Conservation (phyloP, 1,139 yeast species). For the Casaregolazyma suthepensis region DNA sequence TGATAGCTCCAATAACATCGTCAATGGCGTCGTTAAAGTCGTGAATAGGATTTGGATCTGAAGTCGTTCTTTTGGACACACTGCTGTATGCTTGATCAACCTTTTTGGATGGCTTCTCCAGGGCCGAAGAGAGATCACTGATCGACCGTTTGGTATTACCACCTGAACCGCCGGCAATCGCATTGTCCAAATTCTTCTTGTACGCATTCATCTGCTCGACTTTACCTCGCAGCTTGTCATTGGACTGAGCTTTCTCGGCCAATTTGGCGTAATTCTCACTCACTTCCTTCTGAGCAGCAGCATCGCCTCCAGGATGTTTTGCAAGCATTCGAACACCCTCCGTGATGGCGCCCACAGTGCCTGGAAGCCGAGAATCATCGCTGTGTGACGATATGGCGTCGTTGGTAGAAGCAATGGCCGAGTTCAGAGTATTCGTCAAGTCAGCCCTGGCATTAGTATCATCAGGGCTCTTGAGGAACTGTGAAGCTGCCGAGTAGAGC, state of each 20-base stretch:
- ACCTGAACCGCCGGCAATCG: background rate
- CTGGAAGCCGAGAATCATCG: background rate
- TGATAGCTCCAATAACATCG: conserved; percentile 22
- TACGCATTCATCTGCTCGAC: background rate
- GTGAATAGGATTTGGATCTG: conserved; percentile 17
- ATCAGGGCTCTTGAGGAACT: background rate
- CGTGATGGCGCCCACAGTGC: background rate
- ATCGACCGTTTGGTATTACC: background rate
- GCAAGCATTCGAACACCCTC: background rate
- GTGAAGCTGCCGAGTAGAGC: background rate
- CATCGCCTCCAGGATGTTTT: background rate
- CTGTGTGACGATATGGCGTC: background rate
- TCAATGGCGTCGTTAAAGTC: conserved; percentile 30
- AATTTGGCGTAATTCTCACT: background rate
- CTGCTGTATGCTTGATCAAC: background rate
- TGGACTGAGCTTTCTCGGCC: background rate
- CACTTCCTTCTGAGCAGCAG: background rate
- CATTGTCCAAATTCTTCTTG: background rate
- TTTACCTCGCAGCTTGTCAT: background rate
- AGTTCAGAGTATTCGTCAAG: background rate
- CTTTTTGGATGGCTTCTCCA: background rate
- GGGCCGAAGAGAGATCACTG: background rate
- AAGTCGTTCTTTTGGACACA: background rate
- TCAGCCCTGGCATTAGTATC: background rate
- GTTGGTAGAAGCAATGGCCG: background rate